Conservation (phyloP, 2,329 filamentous ascomycete species). For the Arthroderma sp. region DNA sequence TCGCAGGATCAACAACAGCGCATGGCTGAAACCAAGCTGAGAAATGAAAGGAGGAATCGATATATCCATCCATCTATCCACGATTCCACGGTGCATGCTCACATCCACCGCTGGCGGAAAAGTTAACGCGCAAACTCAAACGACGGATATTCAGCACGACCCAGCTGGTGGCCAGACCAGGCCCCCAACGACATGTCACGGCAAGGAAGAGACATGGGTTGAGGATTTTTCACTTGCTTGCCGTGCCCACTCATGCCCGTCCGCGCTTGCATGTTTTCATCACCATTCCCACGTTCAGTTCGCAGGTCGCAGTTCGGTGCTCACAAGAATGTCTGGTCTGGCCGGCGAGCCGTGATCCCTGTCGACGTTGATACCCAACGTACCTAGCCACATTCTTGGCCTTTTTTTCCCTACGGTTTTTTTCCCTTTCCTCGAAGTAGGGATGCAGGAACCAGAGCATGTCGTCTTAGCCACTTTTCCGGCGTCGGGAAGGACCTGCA, state of each 20-base stretch:
- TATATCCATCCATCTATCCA: constrained; percentile 4
- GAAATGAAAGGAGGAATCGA: neutral
- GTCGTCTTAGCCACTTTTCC: constrained; percentile 2
- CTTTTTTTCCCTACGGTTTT: neutral
- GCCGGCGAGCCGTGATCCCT: neutral
- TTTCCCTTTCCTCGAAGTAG: neutral
- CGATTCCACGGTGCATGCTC: neutral
- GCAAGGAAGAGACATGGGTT: neutral
- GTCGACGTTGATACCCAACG: neutral
- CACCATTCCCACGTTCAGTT: neutral
- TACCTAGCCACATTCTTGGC: neutral
- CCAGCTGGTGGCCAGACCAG: neutral
- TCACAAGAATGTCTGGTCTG: neutral
- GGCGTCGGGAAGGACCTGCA: neutral
- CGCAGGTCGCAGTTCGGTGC: neutral
- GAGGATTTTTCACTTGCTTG: neutral
- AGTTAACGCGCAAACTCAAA: neutral
- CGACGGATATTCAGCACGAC: neutral
- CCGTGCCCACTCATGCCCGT: neutral
- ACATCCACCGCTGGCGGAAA: neutral
- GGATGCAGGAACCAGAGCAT: constrained; percentile 1
- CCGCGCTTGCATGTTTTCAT: neutral
- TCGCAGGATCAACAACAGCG: neutral
- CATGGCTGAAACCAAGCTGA: neutral
- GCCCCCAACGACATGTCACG: neutral